phyloP scores from a whole-genome alignment of 139 green algal genomes.

The Auxenochlorella pyrenoidosa region DNA sequence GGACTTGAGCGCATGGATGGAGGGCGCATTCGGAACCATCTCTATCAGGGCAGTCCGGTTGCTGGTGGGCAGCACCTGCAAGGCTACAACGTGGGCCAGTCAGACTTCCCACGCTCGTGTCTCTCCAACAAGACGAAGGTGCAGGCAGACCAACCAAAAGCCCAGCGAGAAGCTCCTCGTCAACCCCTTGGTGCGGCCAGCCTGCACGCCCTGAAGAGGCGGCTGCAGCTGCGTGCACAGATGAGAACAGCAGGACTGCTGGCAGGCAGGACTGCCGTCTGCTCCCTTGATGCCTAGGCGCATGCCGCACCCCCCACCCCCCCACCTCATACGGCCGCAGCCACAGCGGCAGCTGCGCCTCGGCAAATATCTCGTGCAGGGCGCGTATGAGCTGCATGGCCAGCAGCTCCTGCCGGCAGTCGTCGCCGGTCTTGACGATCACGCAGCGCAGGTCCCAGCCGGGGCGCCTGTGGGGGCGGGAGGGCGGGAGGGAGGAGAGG shows the following conservation, averaged over 20 bases:
- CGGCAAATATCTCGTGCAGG: slow-evolving; percentile 88
- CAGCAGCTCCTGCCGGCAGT: slow-evolving; percentile 98
- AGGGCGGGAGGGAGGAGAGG: too few species aligned
- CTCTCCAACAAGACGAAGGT: too few species aligned
- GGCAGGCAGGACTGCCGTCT: too few species aligned
- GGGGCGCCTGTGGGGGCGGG: slow-evolving; percentile 46
- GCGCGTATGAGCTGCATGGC: slow-evolving; percentile 92
- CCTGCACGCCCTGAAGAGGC: too few species aligned
- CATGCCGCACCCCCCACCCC: too few species aligned
- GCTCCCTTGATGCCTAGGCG: too few species aligned
- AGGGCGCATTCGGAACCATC: slow-evolving; percentile 92
- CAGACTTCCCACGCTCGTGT: too few species aligned
- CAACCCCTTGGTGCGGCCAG: too few species aligned
- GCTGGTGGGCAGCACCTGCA: slow-evolving; percentile 86
- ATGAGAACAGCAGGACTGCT: too few species aligned
- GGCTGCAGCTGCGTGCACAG: too few species aligned
- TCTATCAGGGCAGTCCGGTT: slow-evolving; percentile 97
- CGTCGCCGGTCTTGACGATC: slow-evolving; percentile 99
- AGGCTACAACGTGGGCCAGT: background rate
- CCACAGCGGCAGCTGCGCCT: slow-evolving; percentile 89
- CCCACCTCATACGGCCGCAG: slow-evolving; percentile 85
- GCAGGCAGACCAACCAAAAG: too few species aligned
- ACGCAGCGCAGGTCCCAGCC: slow-evolving; percentile 91
- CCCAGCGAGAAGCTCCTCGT: too few species aligned
- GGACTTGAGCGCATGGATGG: slow-evolving; percentile 94